Evolutionary conservation across 2,329 filamentous ascomycete genomes (phyloP), one percentile per base, ranked within the genome.

Genomic region (Fusarium sp.): DNA sequence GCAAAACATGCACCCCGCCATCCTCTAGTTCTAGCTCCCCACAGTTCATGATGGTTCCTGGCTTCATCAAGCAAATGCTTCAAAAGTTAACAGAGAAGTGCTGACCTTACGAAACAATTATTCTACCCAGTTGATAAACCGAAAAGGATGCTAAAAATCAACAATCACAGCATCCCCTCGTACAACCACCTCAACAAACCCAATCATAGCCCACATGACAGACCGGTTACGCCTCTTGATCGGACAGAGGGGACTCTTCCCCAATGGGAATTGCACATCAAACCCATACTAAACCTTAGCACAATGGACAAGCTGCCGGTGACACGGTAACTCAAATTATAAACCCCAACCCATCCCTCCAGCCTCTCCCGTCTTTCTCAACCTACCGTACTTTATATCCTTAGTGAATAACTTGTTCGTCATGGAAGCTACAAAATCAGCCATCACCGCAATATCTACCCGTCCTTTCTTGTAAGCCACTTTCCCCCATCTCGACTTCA

Each of bases 401-500:
- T 19, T 21, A 42, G n/a, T 19, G n/a, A 17, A 31, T 13, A 40
- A 22, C 39, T 13, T 22, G 5, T 15, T 28, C 6, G 38, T 34
- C 44, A 57, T 61, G 52, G 17, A 61, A 40, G 26, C 52, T 24
- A 33, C 38, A 50, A 61, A 57, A 57, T 24, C 57, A 36, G 49
- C 57, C 49, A 44, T 64, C 40, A 65, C 66, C 5, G 50, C 67
- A 44, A 44, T 65, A 51, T 56, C 64, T 6, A 50, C 65, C 13
- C 71, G 72, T 36, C 71, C 67, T 22, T 73, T 73, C 46, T 60
- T 71, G 72, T 74, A 66, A 55, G 69, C 50, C 26, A 15, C 14
- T 8, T 21, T 26, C 24, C 24, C 24, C 24, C 24, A 24, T 24
- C 26, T 28, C 31, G 14, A 24, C 21, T 22, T 19, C 33, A 22